Conservation (phyloP, 2,329 filamentous ascomycete genomes). For the Arachnopeziza araneosa region DNA sequence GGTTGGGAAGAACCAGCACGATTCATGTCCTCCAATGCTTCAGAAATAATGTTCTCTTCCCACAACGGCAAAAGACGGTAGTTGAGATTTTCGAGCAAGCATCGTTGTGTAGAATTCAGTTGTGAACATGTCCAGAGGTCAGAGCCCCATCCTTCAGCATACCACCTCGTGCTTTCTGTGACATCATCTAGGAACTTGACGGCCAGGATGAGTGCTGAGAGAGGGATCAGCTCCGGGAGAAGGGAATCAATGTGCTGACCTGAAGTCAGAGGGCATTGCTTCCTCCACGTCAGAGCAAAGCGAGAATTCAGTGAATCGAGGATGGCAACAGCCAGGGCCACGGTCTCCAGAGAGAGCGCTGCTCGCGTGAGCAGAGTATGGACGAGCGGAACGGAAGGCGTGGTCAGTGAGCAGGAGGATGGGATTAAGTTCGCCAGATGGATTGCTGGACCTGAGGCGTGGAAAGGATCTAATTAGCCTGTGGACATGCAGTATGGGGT, state of each 20-base stretch:
- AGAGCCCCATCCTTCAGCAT: slow-evolving; percentile 48
- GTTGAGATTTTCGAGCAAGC: slow-evolving; percentile 57
- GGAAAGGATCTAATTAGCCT: slow-evolving; percentile 23
- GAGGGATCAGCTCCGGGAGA: slow-evolving; percentile 55
- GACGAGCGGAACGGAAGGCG: slow-evolving; percentile 52
- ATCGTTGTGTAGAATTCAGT: slow-evolving; percentile 58
- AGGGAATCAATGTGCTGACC: slow-evolving; percentile 56
- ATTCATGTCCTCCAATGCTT: slow-evolving; percentile 59
- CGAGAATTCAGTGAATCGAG: slow-evolving; percentile 58
- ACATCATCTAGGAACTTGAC: slow-evolving; percentile 60
- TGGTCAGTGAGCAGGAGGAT: slow-evolving; percentile 53
- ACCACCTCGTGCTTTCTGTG: slow-evolving; percentile 48
- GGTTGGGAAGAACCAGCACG: slow-evolving; percentile 38
- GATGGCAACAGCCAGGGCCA: slow-evolving; percentile 61
- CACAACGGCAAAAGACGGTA: slow-evolving; percentile 59
- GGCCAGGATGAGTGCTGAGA: slow-evolving; percentile 59
- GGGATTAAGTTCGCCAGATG: slow-evolving; percentile 64
- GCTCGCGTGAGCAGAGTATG: slow-evolving; percentile 56
- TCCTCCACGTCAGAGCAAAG: slow-evolving; percentile 58
- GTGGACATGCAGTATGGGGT: neutral
- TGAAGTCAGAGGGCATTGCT: slow-evolving; percentile 45
- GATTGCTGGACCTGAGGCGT: slow-evolving; percentile 51
- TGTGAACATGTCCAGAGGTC: slow-evolving; percentile 54
- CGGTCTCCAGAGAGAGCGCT: slow-evolving; percentile 52
- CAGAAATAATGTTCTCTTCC: slow-evolving; percentile 49